Base-by-base conservation (phyloP, 208 protist genomes). In the Acanthamoeba triangularis region DNA sequence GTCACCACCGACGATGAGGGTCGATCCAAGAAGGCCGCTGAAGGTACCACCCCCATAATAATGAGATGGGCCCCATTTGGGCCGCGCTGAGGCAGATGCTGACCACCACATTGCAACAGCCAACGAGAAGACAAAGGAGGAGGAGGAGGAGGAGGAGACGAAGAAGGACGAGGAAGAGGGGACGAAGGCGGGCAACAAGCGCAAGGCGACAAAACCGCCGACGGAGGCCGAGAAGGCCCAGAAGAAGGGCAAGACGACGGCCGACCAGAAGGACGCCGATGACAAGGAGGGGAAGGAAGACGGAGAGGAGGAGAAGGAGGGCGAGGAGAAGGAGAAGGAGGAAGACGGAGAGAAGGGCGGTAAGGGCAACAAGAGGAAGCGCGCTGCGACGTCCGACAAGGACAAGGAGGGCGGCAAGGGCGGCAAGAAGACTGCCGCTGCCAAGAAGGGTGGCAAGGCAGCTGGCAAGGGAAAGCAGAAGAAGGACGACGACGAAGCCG, bases 1-100 rank as follows among this genome's bases (percentile, higher is more conserved):
- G 28, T 65, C 44, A 90, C 52, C n/a, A 90, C 82, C 14, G 54
- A 56, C 65, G 82, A 56, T 10, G 82, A 56, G 54, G 44, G 52
- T 37, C 54, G 52, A 7, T 65, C 52, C 69, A 90, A 90, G 82
- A 30, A 25, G 35, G 18, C 72, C 20, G 72, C 8, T 1, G 37
- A 37, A 37, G n/a, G 72, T 30, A 30, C n/a, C 37, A 41, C 37
- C 37, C 37, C 37, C n/a, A n/a, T n/a, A n/a, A n/a, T n/a, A n/a
- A n/a, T n/a, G n/a, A n/a, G n/a, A n/a, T n/a, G n/a, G n/a, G n/a
- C n/a, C n/a, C n/a, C n/a, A n/a, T n/a, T 13, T 78, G 33, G 1
- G 69, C 69, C 69, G 11, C 2, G n/a, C 69, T 44, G 14, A 33
- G 11, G n/a, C n/a, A 28, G n/a, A n/a, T n/a, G n/a, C n/a, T n/a